Base-by-base conservation (phyloP, 768 basidiomycete genomes). In the Daedalea quercina region DNA sequence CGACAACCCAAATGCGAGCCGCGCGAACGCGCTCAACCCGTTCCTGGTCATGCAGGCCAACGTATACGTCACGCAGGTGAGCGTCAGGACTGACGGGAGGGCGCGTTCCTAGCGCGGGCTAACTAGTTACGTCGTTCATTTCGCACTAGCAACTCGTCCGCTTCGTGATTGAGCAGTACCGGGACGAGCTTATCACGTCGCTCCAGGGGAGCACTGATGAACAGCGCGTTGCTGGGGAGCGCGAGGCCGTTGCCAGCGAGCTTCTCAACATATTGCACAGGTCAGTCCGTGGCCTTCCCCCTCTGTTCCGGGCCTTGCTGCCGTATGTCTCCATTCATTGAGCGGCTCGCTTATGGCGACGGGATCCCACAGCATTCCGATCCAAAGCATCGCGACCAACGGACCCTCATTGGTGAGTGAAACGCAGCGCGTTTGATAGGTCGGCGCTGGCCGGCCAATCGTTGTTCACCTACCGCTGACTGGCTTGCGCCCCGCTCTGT, bases 11-110 rank as follows among this genome's bases (percentile, higher is more conserved):
- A 87, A 91, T 56, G 90, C 90, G 8, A 88, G 83, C 9, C 79
- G 87, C 20, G 89, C 82, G 52, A 88, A 89, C 62, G 91, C 92
- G 0, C 76, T 90, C 50, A 93, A 95, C 65, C 86, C 89, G 19
- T 94, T 87, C 76, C 75, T 94, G 28, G 91, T 95, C 28, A 88
- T 92, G 80, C 92, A 94, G 68, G 88, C 87, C 33, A 95, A 95
- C 63, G 73, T 95, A 40, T 94, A 87, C 60, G 92, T 94, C 60
- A 94, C 92, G 11, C 92, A 94, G 79, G 91, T 87, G 57, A 54
- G 77, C 50, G 19, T 17, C 37, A 6, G 15, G 37, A 40, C 28
- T 11, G 28, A 4, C 28, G 28, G 28, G 11, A 31, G 4, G 44
- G 28, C 42, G 51, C 35, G 49, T 42, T 17, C 50, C 53, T 42